phyloP scores from a whole-genome alignment of 31 red algal genomes.

The Odonthalia washingtoniensis region DNA sequence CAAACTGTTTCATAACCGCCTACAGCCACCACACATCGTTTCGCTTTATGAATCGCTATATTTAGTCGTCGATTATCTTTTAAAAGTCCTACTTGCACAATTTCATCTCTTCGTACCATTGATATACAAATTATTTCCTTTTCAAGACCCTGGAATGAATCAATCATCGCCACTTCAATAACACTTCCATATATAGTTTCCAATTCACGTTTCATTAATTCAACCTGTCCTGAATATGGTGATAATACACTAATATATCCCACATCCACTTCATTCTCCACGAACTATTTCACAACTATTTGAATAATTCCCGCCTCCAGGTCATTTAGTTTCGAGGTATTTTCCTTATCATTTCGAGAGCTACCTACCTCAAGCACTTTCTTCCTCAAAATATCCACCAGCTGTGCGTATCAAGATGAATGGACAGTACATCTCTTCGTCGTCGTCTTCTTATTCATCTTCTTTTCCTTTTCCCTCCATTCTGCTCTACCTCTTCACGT shows the following conservation, averaged over 20 bases:
- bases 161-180: slow-evolving; percentile 76
- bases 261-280: neutral
- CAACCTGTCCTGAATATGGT: no score
- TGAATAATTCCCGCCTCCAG: slow-evolving; percentile 58
- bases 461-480: no score
- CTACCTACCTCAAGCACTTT: neutral
- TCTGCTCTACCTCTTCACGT: neutral
- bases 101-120: slow-evolving; percentile 72
- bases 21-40: slow-evolving; percentile 50
- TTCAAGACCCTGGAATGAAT: slow-evolving; percentile 83
- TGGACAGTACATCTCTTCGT: slow-evolving; percentile 5
- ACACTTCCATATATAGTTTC: neutral
- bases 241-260: slow-evolving; percentile 61
- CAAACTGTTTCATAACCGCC: slow-evolving; percentile 58
- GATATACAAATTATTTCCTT: slow-evolving; percentile 83
- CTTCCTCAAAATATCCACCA: slow-evolving; percentile 48
- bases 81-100: slow-evolving; percentile 56
- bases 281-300: slow-evolving; percentile 59
- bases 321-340: neutral
- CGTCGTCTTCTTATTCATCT: slow-evolving; percentile 51
- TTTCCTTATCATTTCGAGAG: neutral
- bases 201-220: slow-evolving; percentile 40
- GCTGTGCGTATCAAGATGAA: slow-evolving; percentile 45
- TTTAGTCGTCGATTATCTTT: slow-evolving; percentile 66
- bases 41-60: slow-evolving; percentile 72